These are phyloP conservation scores for Collybia sordida DNA, from an alignment of 768 basidiomycete species.

Conservation along the genomic window DNA sequence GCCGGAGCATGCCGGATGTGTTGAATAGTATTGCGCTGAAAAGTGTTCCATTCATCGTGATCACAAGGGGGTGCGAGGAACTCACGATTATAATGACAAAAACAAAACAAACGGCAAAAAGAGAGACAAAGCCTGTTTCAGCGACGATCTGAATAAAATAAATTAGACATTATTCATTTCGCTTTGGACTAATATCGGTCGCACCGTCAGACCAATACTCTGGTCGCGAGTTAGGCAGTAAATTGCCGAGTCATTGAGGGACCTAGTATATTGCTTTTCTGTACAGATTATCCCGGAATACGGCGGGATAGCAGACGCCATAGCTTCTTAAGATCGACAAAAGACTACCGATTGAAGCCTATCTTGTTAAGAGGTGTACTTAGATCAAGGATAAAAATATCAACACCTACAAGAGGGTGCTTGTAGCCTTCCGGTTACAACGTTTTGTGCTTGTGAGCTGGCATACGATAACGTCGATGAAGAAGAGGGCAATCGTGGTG, in stretches of 20 bases:
- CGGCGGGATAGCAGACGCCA: background rate
- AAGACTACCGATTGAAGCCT: no score
- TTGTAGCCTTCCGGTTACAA: no score
- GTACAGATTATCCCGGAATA: slow-evolving; percentile 18
- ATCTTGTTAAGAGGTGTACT: no score
- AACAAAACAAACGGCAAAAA: slow-evolving; percentile 30
- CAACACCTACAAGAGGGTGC: no score
- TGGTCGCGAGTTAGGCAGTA: slow-evolving; percentile 31
- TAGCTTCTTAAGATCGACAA: no score
- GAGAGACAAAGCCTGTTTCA: slow-evolving; percentile 33
- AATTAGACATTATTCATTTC: background rate
- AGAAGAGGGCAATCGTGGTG: no score
- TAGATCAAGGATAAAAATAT: no score
- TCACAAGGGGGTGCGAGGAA: background rate
- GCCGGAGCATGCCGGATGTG: slow-evolving; percentile 18
- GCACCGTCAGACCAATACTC: slow-evolving; percentile 36
- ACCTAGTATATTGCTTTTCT: slow-evolving; percentile 14
- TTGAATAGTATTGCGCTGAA: slow-evolving; percentile 26
- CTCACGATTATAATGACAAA: slow-evolving; percentile 30
- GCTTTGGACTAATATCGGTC: slow-evolving; percentile 9
- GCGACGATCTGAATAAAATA: slow-evolving; percentile 28
- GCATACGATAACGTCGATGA: no score
- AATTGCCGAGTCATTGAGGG: slow-evolving; percentile 14
- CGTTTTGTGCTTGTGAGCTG: no score
- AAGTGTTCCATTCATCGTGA: background rate